Evolutionary conservation across 2,329 filamentous ascomycete species (phyloP).

Genomic region (Albophoma yamanashiensis): DNA sequence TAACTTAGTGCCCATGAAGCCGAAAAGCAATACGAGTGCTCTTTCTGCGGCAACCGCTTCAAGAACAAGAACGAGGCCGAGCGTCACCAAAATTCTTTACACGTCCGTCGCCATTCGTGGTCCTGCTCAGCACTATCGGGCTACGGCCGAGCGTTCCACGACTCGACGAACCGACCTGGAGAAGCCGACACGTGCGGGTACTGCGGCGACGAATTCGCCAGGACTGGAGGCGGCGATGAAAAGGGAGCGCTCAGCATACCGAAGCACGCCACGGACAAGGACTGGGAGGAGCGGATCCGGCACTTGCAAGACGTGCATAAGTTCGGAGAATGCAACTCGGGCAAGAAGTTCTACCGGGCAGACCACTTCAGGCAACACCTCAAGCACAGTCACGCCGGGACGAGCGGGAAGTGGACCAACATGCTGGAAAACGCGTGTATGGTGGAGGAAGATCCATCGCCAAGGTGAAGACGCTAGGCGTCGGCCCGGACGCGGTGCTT

Average conservation of each 20-base stretch:
- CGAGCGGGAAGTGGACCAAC: slow-evolving; percentile 98
- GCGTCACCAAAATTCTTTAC: slow-evolving; percentile 88
- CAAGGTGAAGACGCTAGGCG: slow-evolving; percentile 13
- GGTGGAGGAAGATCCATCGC: slow-evolving; percentile 61
- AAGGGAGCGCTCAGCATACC: slow-evolving; percentile 18
- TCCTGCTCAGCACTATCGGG: slow-evolving; percentile 79
- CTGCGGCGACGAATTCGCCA: slow-evolving; percentile 80
- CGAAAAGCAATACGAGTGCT: slow-evolving; percentile 93
- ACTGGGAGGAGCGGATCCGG: slow-evolving; percentile 79
- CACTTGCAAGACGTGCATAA: slow-evolving; percentile 91
- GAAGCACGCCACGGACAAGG: slow-evolving; percentile 56
- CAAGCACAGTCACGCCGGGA: slow-evolving; percentile 93
- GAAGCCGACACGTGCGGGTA: slow-evolving; percentile 81
- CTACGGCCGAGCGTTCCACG: slow-evolving; percentile 77
- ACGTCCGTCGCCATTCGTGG: slow-evolving; percentile 89
- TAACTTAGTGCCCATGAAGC: slow-evolving; percentile 65
- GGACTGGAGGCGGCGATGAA: slow-evolving; percentile 32
- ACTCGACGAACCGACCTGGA: slow-evolving; percentile 56
- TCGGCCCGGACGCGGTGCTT: neutral
- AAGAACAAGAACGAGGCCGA: slow-evolving; percentile 99
- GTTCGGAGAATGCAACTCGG: slow-evolving; percentile 94
- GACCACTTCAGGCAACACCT: slow-evolving; percentile 98
- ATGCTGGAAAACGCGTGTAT: slow-evolving; percentile 95
- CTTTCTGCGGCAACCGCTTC: slow-evolving; percentile 88
- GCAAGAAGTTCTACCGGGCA: slow-evolving; percentile 95